phyloP scores from a whole-genome alignment of 352 stramenopile species.

The Globisporangium abappressorium region DNA sequence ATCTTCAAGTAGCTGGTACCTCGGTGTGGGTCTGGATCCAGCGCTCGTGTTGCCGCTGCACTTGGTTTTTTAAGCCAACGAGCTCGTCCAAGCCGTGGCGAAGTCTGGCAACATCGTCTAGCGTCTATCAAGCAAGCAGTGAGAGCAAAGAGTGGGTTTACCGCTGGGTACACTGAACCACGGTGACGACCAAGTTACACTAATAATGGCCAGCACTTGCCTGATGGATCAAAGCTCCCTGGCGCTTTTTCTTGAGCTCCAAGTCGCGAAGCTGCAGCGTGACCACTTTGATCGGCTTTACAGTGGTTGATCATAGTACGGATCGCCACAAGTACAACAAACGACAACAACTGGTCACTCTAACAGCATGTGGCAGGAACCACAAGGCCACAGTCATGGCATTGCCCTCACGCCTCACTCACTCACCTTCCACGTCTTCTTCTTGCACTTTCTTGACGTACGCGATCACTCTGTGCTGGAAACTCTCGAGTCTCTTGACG shows the following conservation, averaged over 20 bases:
- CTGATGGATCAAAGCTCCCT: constrained; percentile 43
- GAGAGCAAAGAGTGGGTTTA: neutral
- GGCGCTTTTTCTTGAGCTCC: constrained; percentile 40
- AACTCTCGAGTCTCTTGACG: constrained; percentile 32
- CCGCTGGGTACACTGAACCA: neutral
- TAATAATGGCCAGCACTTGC: constrained; percentile 10
- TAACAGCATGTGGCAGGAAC: no score
- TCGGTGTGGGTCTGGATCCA: constrained; percentile 20
- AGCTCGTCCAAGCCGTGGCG: constrained; percentile 34
- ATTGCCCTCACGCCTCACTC: no score
- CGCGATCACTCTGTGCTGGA: constrained; percentile 45
- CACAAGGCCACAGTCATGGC: no score
- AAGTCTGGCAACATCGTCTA: constrained; percentile 27
- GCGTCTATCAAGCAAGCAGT: constrained; percentile 6
- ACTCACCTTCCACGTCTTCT: constrained; percentile 36
- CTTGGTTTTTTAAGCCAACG: constrained; percentile 24
- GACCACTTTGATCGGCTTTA: constrained; percentile 39
- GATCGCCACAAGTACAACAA: no score
- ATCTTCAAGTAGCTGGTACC: constrained; percentile 13
- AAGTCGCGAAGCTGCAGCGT: constrained; percentile 39
- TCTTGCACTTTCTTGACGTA: constrained; percentile 48
- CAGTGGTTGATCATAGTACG: no score
- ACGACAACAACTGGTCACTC: no score
- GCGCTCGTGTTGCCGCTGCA: constrained; percentile 32
- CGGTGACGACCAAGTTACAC: neutral